A percentile compares a stretch with the other conserved stretches of the same genome.
Evolutionary conservation across 2,329 filamentous ascomycete species (phyloP).

Genomic region (Myriosclerotinia curreyana): DNA sequence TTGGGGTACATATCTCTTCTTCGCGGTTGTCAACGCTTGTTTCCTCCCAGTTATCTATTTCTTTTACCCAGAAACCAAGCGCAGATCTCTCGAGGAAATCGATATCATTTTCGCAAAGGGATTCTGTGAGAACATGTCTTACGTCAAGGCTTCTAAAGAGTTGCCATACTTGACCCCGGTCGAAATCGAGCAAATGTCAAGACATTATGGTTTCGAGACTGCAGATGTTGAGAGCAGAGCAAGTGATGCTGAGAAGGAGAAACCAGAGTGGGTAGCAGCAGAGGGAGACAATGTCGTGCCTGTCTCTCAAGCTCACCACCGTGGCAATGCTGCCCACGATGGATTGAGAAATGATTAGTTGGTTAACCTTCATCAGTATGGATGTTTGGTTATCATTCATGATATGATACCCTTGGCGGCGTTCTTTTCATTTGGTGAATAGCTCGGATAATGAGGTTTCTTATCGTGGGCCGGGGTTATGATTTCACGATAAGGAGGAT

Average conservation of each 20-base stretch:
- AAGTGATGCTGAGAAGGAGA: conserved; percentile 26
- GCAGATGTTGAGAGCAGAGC: conserved; percentile 34
- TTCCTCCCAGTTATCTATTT: conserved; percentile 43
- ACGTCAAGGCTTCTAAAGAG: conserved; percentile 56
- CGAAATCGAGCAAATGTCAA: conserved; percentile 48
- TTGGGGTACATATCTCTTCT: conserved; percentile 43
- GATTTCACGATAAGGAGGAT: neutral
- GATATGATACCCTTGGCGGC: conserved; percentile 15
- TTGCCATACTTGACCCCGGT: conserved; percentile 52
- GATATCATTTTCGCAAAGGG: conserved; percentile 65
- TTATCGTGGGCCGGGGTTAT: conserved; percentile 6
- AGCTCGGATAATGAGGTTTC: conserved; percentile 16
- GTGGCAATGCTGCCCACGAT: conserved; percentile 13
- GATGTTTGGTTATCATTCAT: conserved; percentile 12
- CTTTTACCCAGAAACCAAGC: conserved; percentile 50
- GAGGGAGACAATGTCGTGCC: neutral
- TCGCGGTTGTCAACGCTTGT: conserved; percentile 41
- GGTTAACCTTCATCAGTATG: neutral
- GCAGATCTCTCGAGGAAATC: conserved; percentile 63
- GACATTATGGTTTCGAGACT: conserved; percentile 35
- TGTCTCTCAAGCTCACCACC: conserved; percentile 1
- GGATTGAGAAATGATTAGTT: conserved; percentile 21
- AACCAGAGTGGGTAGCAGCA: neutral
- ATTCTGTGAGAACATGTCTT: conserved; percentile 55
- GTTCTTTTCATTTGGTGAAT: conserved; percentile 9